These are phyloP conservation scores for Schwanniomyces yamadae DNA, from an alignment of 805 yeast genomes.

Conservation along the genomic window DNA sequence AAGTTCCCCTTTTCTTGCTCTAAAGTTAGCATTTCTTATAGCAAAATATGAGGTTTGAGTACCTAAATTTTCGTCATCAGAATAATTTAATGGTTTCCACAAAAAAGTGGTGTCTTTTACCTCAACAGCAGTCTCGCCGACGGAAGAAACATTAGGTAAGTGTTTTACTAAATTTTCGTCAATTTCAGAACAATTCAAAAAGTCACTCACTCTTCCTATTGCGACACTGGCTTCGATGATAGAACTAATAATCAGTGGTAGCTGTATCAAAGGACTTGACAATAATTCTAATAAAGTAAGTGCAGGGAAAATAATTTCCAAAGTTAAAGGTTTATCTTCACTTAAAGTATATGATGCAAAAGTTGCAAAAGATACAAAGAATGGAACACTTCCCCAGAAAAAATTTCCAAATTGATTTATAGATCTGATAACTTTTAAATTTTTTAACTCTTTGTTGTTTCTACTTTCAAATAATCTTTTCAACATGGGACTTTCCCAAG, in stretches of 20 bases:
- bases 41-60: slow-evolving; percentile 23
- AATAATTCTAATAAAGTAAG: slow-evolving; percentile 37
- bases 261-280: slow-evolving; percentile 32
- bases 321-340: slow-evolving; percentile 28
- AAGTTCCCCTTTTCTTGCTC: slow-evolving; percentile 36
- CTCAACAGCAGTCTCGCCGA: slow-evolving; percentile 23
- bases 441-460: slow-evolving; percentile 33
- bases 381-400: slow-evolving; percentile 41
- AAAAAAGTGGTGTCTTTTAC: slow-evolving; percentile 32
- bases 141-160: slow-evolving; percentile 13
- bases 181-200: slow-evolving; percentile 34
- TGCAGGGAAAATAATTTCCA: slow-evolving; percentile 40
- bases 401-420: slow-evolving; percentile 31
- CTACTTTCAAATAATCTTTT: slow-evolving; percentile 30
- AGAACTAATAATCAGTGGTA: slow-evolving; percentile 32
- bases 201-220: slow-evolving; percentile 31
- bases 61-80: slow-evolving; percentile 9
- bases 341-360: slow-evolving; percentile 28
- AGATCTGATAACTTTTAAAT: slow-evolving; percentile 28
- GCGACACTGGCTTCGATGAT: slow-evolving; percentile 33
- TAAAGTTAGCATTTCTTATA: slow-evolving; percentile 29
- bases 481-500: slow-evolving; percentile 45
- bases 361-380: slow-evolving; percentile 33
- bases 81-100: slow-evolving; percentile 20
- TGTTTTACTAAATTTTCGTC: slow-evolving; percentile 23